Base-by-base conservation (phyloP, 257 asterid genomes). In the Oldenlandia corymbosa region DNA sequence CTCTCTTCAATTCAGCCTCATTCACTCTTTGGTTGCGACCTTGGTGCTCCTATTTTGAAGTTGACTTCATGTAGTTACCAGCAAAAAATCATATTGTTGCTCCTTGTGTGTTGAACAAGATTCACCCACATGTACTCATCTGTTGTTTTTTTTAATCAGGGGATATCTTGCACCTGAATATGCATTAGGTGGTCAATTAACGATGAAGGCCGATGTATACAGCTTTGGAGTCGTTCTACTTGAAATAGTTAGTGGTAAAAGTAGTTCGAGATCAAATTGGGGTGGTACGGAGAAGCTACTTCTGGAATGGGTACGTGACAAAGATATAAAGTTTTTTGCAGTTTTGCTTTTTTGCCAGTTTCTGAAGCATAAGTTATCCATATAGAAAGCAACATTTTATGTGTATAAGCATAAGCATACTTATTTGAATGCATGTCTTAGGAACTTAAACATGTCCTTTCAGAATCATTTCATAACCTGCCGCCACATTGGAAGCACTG, bases 91-190 rank as follows among this genome's bases (percentile, higher is more conserved):
- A 91, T 89, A 27, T 94, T 86, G 32, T 91, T 82, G 76, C 3
- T 28, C 62, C 66, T 24, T 69, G 72, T 47, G 14, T 45, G 18
- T 57, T 31, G 60, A 68, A 70, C 95, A 88, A 90, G 32, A 92
- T 92, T 70, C 84, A 86, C 75, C 77, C 90, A 24, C 91, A 88
- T 37, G 90, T 86, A 80, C 31, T n/a, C 60, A 54, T 56, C n/a
- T 62, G 64, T 31, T 68, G 71, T 24, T 31, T 73, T 64, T 75
- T 69, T 65, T 76, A 37, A 72, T 71, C 96, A 91, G 98, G 54
- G 96, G 96, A 71, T 91, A 91, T 76, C 83, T 91, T 73, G 98
- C 98, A 51, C 98, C 98, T 27, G 98, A 91, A 80, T 91, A 91
- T 75, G 96, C 79, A 66, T 74, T 88, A 76, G 96, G 95, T 20